Base-by-base conservation (phyloP, 2,329 filamentous ascomycete species). In the Aspergillus fumigatiaffinis region DNA sequence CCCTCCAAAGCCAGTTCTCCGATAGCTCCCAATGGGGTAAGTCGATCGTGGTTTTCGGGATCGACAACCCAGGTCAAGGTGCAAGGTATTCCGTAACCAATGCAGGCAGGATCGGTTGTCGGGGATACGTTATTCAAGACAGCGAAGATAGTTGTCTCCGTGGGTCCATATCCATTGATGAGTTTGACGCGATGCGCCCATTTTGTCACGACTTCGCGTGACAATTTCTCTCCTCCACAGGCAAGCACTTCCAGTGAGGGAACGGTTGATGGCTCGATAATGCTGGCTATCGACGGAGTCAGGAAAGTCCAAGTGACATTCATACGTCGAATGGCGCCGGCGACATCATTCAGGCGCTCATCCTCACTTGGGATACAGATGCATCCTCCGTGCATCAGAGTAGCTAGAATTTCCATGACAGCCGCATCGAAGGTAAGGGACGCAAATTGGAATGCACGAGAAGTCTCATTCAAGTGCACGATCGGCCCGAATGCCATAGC, bases 171-270 rank as follows among this genome's bases (percentile, higher is more conserved):
- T 14, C 63, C 69, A 51, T 74, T 76, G 54, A 73, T 66, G 25
- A 81, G 61, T 9, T 71, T 72, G 0, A 74, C 70, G 10, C 61
- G 64, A 23, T 70, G 68, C 14, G 80, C 82, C 92, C 92, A 96
- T 50, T 80, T 81, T 0, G 82, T 78, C 44, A 88, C 84, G 0
- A 96, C 89, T 29, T 85, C 82, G 35, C 85, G 82, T 0, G 89
- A 92, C 75, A 96, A 81, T 1, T 89, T 84, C 71, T 82, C 80
- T 42, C 79, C 80, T 47, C 77, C 78, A 17, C 73, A 69, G 0
- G 75, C 69, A 8, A 82, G 67, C 1, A 73, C 73, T 56, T 79
- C 76, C 53, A 82, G 60, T 4, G 71, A 71, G 56, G 63, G 78
- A 35, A 65, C 77, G 35, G 58, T 73, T 1, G 72, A 70, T 17